These are phyloP conservation scores for Camellia lanceoleosa DNA, from an alignment of 148 eudicot species.

Conservation along the genomic window DNA sequence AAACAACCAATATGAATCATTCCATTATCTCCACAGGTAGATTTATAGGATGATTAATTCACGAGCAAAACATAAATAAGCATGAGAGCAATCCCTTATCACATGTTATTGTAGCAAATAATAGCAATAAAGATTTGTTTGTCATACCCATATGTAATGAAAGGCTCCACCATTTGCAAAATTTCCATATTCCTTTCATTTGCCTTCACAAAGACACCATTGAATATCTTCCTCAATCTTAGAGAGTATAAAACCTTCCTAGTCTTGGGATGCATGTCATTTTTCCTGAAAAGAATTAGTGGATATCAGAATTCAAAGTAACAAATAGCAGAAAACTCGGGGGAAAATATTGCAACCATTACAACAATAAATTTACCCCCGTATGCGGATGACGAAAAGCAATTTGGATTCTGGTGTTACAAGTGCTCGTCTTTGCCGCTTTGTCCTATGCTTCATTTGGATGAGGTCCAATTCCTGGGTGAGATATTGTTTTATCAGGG, in stretches of 20 bases:
- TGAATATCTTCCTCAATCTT: conserved; percentile 56
- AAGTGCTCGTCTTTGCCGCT: conserved; percentile 36
- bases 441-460: conserved; percentile 78
- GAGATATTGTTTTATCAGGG: conserved; percentile 1
- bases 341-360: not conserved
- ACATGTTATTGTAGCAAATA: not conserved
- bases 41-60: not conserved
- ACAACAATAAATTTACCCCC: conserved; percentile 50
- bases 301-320: not conserved
- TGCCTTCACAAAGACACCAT: conserved; percentile 83
- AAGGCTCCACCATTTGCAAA: conserved; percentile 85
- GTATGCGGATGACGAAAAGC: conserved; percentile 74
- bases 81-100: not conserved
- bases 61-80: not conserved
- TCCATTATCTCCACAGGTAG: not conserved
- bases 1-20: not conserved
- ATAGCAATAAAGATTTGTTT: conserved; percentile 6
- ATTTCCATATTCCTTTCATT: conserved; percentile 55
- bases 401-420: conserved; percentile 47
- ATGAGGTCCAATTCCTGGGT: conserved; percentile 71
- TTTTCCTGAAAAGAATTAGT: conserved; percentile 46
- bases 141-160: conserved; percentile 79
- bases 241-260: conserved; percentile 58
- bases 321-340: not conserved
- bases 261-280: conserved; percentile 65